Conservation (phyloP, 140 eudicot genomes). For the Stevia rebaudiana region DNA sequence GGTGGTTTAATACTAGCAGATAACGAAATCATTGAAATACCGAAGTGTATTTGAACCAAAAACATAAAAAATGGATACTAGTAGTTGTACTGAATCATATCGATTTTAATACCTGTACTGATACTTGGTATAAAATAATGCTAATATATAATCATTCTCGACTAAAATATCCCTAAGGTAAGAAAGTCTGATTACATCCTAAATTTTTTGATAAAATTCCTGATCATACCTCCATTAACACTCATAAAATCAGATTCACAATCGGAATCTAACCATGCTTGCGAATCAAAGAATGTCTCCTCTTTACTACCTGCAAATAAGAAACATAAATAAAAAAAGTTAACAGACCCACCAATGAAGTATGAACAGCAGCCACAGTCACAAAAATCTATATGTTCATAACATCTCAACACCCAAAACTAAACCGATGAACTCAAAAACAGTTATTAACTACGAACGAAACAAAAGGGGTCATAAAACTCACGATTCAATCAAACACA, state of each 20-base stretch:
- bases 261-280: constrained; percentile 85
- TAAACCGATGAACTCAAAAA: not conserved
- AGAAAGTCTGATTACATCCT: no score
- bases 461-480: not conserved
- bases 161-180: no score
- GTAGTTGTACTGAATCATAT: no score
- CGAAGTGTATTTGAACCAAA: no score
- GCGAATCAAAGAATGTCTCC: constrained; percentile 76
- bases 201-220: no score
- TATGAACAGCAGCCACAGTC: not conserved
- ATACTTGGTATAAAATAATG: no score
- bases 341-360: constrained; percentile 1
- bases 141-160: no score
- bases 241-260: constrained; percentile 79
- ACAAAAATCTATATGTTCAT: not conserved
- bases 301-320: constrained; percentile 72
- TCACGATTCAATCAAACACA: not conserved
- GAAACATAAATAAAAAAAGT: not conserved
- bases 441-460: not conserved
- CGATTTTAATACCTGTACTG: no score
- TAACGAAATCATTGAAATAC: no score
- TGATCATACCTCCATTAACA: constrained; percentile 68
- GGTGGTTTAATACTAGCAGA: no score
- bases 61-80: no score
- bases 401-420: not conserved